A percentile compares a stretch with the other conserved stretches of the same genome.
phyloP scores from a whole-genome alignment of 306 rosid genomes.

The Glycine soja region DNA sequence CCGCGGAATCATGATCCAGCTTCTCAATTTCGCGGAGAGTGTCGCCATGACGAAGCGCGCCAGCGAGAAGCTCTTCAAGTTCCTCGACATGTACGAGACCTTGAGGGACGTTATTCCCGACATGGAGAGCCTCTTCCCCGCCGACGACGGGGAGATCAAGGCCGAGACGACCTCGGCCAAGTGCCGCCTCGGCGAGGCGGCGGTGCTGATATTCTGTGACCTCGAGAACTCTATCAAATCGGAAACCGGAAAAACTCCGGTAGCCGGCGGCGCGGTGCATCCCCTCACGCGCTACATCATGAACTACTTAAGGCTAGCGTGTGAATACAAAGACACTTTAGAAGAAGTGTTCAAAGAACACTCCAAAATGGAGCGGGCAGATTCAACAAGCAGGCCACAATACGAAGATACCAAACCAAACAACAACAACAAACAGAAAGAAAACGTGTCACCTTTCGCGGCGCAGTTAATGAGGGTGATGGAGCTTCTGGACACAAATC shows the following conservation, averaged over 20 bases:
- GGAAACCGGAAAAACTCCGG: slow-evolving; percentile 46
- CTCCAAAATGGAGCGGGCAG: slow-evolving; percentile 56
- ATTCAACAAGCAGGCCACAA: slow-evolving; percentile 51
- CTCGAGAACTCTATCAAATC: slow-evolving; percentile 57
- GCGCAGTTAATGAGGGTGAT: slow-evolving; percentile 59
- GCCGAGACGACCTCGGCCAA: slow-evolving; percentile 48
- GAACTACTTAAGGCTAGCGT: slow-evolving; percentile 52
- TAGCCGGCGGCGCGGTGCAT: slow-evolving; percentile 58
- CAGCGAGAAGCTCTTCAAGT: slow-evolving; percentile 66
- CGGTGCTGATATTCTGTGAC: slow-evolving; percentile 50
- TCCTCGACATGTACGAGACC: slow-evolving; percentile 67
- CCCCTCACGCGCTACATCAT: slow-evolving; percentile 56
- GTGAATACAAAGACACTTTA: slow-evolving; percentile 59
- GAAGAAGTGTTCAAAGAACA: slow-evolving; percentile 63
- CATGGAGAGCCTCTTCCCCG: slow-evolving; percentile 48
- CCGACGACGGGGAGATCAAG: slow-evolving; percentile 37
- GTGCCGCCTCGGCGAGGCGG: slow-evolving; percentile 56
- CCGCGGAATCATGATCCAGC: slow-evolving; percentile 48
- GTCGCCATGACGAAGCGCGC: slow-evolving; percentile 64
- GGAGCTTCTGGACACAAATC: slow-evolving; percentile 72
- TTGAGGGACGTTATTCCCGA: slow-evolving; percentile 51
- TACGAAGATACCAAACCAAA: neutral
- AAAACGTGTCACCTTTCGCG: slow-evolving; percentile 55
- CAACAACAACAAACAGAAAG: neutral
- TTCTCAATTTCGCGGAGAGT: slow-evolving; percentile 60